Evolutionary conservation across 2,329 filamentous ascomycete genomes (phyloP).

Genomic region (Fusarium lyarnte): DNA sequence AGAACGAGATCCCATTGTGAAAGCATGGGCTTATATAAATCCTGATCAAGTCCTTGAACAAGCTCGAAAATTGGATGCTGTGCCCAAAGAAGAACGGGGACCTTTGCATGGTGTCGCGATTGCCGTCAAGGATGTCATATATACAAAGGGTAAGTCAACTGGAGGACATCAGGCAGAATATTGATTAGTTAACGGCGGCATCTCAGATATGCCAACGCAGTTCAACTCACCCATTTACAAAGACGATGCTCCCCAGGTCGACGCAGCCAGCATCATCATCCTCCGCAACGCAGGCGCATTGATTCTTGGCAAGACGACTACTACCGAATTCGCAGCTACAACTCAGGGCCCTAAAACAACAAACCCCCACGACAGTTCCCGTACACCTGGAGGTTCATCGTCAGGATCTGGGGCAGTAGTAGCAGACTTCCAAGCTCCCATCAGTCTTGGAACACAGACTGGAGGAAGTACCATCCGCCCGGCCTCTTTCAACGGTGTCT

Average conservation of each 20-base stretch:
- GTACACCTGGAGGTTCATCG: constrained; percentile 73
- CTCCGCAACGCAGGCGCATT: constrained; percentile 64
- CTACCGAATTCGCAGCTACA: constrained; percentile 66
- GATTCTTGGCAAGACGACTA: constrained; percentile 51
- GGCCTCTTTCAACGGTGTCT: constrained; percentile 67
- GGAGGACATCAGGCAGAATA: rapidly evolving
- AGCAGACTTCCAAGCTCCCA: constrained; percentile 66
- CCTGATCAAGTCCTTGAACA: background rate
- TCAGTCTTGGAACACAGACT: constrained; percentile 70
- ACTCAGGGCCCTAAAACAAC: constrained; percentile 58
- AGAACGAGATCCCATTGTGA: background rate
- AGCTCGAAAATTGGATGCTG: constrained; percentile 1
- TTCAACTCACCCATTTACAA: constrained; percentile 64
- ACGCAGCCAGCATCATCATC: constrained; percentile 63
- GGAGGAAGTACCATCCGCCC: constrained; percentile 69
- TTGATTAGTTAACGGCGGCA: rapidly evolving
- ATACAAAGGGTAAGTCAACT: constrained; percentile 6
- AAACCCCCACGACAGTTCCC: constrained; percentile 69
- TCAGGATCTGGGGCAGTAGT: constrained; percentile 72
- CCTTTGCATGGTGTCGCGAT: constrained; percentile 23
- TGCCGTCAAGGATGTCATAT: constrained; percentile 23
- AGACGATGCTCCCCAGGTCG: constrained; percentile 53
- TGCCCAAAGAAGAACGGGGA: background rate
- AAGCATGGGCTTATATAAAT: constrained; percentile 11
- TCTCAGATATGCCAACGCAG: constrained; percentile 62